A percentile compares a stretch with the other conserved stretches of the same genome.
Conservation (phyloP, 345 rosid genomes). For the Melastoma malabathricum region DNA sequence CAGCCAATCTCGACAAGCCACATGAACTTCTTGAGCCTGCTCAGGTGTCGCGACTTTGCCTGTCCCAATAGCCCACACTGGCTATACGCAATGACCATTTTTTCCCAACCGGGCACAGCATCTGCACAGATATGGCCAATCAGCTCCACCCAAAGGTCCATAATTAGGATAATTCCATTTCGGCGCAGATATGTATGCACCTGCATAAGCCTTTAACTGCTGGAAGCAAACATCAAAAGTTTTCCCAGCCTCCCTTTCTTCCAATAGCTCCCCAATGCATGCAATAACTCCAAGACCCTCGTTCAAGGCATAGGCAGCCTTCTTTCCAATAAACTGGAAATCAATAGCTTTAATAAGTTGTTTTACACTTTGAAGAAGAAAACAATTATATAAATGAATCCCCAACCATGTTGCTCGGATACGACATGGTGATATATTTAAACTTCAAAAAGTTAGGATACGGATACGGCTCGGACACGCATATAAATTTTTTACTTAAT, state of each 20-base stretch:
- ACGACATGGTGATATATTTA: too few species aligned
- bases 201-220: slow-evolving; percentile 86
- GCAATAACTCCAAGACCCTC: slow-evolving; percentile 92
- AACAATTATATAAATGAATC: too few species aligned
- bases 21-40: slow-evolving; percentile 97
- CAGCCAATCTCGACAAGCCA: slow-evolving; percentile 86
- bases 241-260: slow-evolving; percentile 92
- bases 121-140: slow-evolving; percentile 25
- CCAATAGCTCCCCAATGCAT: slow-evolving; percentile 77
- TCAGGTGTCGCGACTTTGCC: slow-evolving; percentile 91
- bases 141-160: neutral
- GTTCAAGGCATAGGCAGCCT: slow-evolving; percentile 81
- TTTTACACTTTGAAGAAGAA: too few species aligned
- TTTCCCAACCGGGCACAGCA: slow-evolving; percentile 84
- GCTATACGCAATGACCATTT: slow-evolving; percentile 84
- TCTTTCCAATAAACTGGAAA: slow-evolving; percentile 83
- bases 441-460: too few species aligned
- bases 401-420: too few species aligned
- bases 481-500: too few species aligned
- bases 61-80: slow-evolving; percentile 99
- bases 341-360: too few species aligned
- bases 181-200: slow-evolving; percentile 14
- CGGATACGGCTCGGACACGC: too few species aligned
- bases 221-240: slow-evolving; percentile 87
- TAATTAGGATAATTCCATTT: neutral